Percentiles rank a stretch among this genome's conserved stretches.
These are phyloP conservation scores for Ambrosiella xylebori DNA, from an alignment of 2,329 filamentous ascomycete genomes.

Conservation along the genomic window DNA sequence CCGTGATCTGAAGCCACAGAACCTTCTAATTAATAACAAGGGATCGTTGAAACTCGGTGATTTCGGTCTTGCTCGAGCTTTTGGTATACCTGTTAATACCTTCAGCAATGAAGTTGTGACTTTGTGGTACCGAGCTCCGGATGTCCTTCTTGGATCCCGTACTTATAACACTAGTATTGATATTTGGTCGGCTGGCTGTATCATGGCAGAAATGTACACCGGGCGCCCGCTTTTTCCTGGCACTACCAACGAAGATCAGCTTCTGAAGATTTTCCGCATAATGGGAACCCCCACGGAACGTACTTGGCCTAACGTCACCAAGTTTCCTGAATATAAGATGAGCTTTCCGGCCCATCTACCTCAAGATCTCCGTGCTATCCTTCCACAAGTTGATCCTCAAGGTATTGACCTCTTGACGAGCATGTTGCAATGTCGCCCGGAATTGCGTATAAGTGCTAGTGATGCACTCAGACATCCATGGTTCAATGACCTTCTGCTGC, in stretches of 20 bases:
- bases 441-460: constrained; percentile 73
- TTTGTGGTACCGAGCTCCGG: constrained; percentile 91
- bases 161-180: constrained; percentile 99
- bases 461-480: constrained; percentile 81
- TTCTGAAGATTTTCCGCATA: constrained; percentile 90
- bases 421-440: constrained; percentile 85
- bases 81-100: constrained; percentile 93
- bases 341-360: constrained; percentile 91
- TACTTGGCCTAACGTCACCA: constrained; percentile 86
- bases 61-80: constrained; percentile 84
- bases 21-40: constrained; percentile 84
- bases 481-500: constrained; percentile 61
- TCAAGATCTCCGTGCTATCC: constrained; percentile 69
- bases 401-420: constrained; percentile 75
- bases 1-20: constrained; percentile 90
- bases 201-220: constrained; percentile 99
- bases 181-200: constrained; percentile 97
- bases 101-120: constrained; percentile 98
- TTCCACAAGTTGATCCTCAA: constrained; percentile 75
- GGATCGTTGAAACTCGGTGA: constrained; percentile 84
- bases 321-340: constrained; percentile 94
- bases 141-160: constrained; percentile 80
- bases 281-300: constrained; percentile 96
- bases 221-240: constrained; percentile 89
- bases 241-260: constrained; percentile 95